Percentiles rank a stretch among this genome's conserved stretches.
These are phyloP conservation scores for Vitis riparia DNA, from an alignment of 164 flowering plant species.

Conservation along the genomic window DNA sequence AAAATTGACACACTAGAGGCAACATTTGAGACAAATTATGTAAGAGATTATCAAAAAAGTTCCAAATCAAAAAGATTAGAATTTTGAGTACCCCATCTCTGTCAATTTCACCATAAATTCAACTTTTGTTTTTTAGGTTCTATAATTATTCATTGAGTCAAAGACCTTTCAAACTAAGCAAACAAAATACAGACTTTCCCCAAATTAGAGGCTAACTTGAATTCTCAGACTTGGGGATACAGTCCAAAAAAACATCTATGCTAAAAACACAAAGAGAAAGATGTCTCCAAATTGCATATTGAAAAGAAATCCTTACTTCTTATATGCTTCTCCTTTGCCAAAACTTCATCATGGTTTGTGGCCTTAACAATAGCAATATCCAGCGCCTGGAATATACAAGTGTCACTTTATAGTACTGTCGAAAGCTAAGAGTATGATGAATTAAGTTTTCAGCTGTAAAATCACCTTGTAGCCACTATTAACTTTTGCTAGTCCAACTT, in stretches of 20 bases:
- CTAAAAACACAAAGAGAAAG: background rate
- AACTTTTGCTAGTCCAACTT: conserved; percentile 47
- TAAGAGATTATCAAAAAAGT: no score
- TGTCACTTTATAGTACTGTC: no score
- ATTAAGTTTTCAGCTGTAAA: background rate
- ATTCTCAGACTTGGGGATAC: no score
- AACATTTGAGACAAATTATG: background rate
- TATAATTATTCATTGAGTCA: no score
- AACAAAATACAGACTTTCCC: no score
- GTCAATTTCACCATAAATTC: no score
- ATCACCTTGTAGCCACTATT: conserved; percentile 59
- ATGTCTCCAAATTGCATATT: background rate
- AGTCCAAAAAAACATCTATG: background rate
- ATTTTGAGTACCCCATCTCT: no score
- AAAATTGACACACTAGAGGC: background rate
- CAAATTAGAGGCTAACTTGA: no score
- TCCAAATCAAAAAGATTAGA: no score
- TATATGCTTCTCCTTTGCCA: conserved; percentile 64
- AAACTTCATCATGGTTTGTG: conserved; percentile 56
- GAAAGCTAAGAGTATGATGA: no score
- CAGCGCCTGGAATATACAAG: conserved; percentile 34
- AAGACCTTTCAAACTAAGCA: no score
- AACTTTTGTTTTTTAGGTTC: no score
- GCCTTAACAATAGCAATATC: conserved; percentile 67
- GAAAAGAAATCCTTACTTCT: conserved; percentile 29